A percentile compares a stretch with the other conserved stretches of the same genome.
Evolutionary conservation across 306 rosid species (phyloP).

Genomic region (Gastrolobium villosum): DNA sequence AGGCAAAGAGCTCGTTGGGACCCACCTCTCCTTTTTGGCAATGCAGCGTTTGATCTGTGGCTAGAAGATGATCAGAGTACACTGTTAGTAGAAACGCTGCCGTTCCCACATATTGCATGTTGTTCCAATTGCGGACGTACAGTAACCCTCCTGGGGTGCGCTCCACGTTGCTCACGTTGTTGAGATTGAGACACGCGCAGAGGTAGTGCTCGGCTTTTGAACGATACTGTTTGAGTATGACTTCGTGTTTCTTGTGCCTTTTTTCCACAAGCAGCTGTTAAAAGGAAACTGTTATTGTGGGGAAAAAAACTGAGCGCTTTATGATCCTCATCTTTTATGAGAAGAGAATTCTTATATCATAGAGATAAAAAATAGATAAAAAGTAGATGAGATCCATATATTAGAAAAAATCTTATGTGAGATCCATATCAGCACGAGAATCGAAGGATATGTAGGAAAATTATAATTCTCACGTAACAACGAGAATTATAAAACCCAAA

Average conservation of each 20-base stretch:
- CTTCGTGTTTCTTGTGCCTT: conserved; percentile 59
- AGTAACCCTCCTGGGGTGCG: conserved; percentile 89
- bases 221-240: conserved; percentile 59
- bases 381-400: too few relatives aligned
- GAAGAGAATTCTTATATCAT: too few relatives aligned
- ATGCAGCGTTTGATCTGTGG: conserved; percentile 55
- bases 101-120: conserved; percentile 77
- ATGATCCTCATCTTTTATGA: too few relatives aligned
- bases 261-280: conserved; percentile 68
- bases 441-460: too few relatives aligned
- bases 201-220: conserved; percentile 74
- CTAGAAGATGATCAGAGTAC: conserved; percentile 66
- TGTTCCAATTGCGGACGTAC: conserved; percentile 84
- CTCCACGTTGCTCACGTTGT: conserved; percentile 62
- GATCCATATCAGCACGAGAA: too few relatives aligned
- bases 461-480: too few relatives aligned
- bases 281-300: background rate
- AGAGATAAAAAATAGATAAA: too few relatives aligned
- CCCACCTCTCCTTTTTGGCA: conserved; percentile 56
- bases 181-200: conserved; percentile 74
- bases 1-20: conserved; percentile 54
- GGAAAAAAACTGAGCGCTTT: background rate
- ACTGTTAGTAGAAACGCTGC: conserved; percentile 74
- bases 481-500: too few relatives aligned
- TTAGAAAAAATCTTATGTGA: too few relatives aligned